Percentiles rank a stretch among this genome's conserved stretches.
Evolutionary conservation across 768 basidiomycete genomes (phyloP).

Genomic region (Amanita pseudoporphyria): DNA sequence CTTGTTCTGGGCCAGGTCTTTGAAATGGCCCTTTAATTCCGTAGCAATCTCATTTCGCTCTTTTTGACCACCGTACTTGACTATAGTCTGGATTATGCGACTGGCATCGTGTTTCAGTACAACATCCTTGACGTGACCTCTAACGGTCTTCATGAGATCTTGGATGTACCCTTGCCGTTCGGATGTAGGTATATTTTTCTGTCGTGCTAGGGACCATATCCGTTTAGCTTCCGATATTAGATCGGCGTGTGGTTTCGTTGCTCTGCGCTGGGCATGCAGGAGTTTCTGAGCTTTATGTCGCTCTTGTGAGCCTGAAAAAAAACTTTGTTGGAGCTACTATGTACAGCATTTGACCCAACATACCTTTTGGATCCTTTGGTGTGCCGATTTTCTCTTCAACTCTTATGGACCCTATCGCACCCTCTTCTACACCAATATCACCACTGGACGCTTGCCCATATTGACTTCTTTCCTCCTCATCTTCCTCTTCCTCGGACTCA

Average conservation of each 20-base stretch:
- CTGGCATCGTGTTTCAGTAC: conserved; percentile 91
- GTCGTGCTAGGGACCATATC: conserved; percentile 67
- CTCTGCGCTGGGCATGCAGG: conserved; percentile 59
- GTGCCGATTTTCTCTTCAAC: too few relatives aligned
- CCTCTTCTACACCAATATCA: conserved; percentile 24
- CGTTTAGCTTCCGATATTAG: conserved; percentile 65
- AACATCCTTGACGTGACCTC: conserved; percentile 78
- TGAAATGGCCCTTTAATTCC: conserved; percentile 77
- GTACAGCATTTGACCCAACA: conserved; percentile 7
- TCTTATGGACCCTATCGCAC: conserved; percentile 7
- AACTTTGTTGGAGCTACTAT: neutral
- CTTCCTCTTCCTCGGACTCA: neutral
- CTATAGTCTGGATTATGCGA: conserved; percentile 70
- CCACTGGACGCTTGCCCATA: conserved; percentile 33
- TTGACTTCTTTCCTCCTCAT: conserved; percentile 13
- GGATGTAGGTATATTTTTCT: conserved; percentile 56
- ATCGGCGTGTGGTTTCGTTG: conserved; percentile 68
- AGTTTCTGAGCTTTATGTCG: conserved; percentile 63
- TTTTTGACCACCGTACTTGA: conserved; percentile 69
- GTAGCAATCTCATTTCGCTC: conserved; percentile 74
- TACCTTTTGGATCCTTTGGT: conserved; percentile 55
- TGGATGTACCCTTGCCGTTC: conserved; percentile 71
- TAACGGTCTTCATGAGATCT: conserved; percentile 65
- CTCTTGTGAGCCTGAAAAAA: conserved; percentile 46
- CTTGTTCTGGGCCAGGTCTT: conserved; percentile 72